These are phyloP conservation scores for Zea luxurians DNA, from an alignment of 176 grass and related monocot genomes.

Conservation along the genomic window DNA sequence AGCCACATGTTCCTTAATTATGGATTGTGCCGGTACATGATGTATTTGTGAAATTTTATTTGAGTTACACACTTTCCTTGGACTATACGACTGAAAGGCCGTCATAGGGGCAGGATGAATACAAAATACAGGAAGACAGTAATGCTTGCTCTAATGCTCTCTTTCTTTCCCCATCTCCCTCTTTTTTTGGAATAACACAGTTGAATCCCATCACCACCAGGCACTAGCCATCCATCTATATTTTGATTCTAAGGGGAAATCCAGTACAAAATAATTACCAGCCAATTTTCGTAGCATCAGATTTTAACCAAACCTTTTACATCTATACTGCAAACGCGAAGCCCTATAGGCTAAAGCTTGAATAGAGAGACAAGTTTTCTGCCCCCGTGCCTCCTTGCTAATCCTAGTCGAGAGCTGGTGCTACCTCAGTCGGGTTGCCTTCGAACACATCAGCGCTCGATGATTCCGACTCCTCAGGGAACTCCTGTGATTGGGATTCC, in stretches of 20 bases:
- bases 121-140: background rate
- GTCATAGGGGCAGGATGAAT: background rate
- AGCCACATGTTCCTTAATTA: background rate
- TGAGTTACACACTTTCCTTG: background rate
- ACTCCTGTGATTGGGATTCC: constrained; percentile 74
- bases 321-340: constrained; percentile 16
- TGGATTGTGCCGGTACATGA: background rate
- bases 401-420: constrained; percentile 75
- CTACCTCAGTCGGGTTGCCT: constrained; percentile 93
- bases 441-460: constrained; percentile 87
- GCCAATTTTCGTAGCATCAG: constrained; percentile 37
- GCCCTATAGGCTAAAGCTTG: constrained; percentile 15
- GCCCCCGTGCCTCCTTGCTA: background rate
- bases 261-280: background rate
- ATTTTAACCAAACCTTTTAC: constrained; percentile 17
- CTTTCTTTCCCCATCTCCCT: background rate
- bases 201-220: constrained; percentile 11
- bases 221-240: constrained; percentile 30
- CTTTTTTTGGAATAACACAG: background rate
- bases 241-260: constrained; percentile 16
- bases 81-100: background rate
- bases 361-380: constrained; percentile 18
- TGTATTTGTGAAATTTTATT: too few species aligned
- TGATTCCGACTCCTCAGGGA: constrained; percentile 78
- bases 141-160: background rate